Conservation (phyloP, 176 grass and related monocot genomes). For the bread wheat (Triticum aestivum) region IWGSC_CS_RefSeq_v2.1 NC_057807.1:469963604-469964103, state of each 20-base stretch:
- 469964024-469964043: too few relatives aligned
- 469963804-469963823: background rate
- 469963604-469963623: background rate
- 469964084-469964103: too few relatives aligned
- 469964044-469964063: too few relatives aligned
- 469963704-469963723: background rate
- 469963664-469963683: constrained; percentile 13
- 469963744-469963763: background rate
- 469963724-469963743: background rate
- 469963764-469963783: background rate
- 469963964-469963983: too few relatives aligned
- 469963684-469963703: background rate
- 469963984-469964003: too few relatives aligned
- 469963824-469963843: background rate
- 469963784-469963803: background rate
- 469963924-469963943: too few relatives aligned
- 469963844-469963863: background rate
- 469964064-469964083: too few relatives aligned
- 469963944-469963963: too few relatives aligned
- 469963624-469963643: constrained; percentile 39
- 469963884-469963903: too few relatives aligned
- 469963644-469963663: constrained; percentile 59
- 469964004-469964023: too few relatives aligned
- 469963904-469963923: too few relatives aligned
- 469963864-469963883: background rate